phyloP scores from a whole-genome alignment of 1,284 basidiomycete genomes.

The Jaminaea rosea region DNA sequence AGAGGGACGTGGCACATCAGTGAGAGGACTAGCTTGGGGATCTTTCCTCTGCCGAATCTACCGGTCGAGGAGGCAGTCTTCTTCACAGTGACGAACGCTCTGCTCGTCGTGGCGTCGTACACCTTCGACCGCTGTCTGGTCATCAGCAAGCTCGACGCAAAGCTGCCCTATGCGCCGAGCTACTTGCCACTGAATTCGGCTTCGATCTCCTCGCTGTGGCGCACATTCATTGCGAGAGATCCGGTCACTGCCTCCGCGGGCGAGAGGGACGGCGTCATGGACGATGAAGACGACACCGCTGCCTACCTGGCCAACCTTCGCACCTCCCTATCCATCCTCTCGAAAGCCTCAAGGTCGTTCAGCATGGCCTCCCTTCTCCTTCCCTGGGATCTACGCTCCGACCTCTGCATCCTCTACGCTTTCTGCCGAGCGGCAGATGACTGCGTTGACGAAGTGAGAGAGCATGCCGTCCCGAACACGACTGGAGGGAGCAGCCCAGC shows the following conservation, averaged over 20 bases:
- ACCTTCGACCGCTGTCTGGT: slow-evolving; percentile 38
- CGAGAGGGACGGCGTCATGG: too few relatives aligned
- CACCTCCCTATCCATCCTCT: slow-evolving; percentile 1
- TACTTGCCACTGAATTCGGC: slow-evolving; percentile 17
- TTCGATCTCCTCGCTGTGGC: slow-evolving; percentile 23
- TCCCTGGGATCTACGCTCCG: slow-evolving; percentile 36
- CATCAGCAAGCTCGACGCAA: slow-evolving; percentile 14
- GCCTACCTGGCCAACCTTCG: neutral
- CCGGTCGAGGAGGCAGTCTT: slow-evolving; percentile 42
- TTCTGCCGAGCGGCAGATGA: slow-evolving; percentile 36
- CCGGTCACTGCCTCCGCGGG: too few relatives aligned
- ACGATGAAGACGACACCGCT: too few relatives aligned
- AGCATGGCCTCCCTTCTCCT: slow-evolving; percentile 26
- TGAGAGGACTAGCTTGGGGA: slow-evolving; percentile 26
- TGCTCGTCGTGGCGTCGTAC: slow-evolving; percentile 37
- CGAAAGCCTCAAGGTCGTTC: slow-evolving; percentile 31
- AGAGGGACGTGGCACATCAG: slow-evolving; percentile 41
- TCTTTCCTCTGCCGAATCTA: slow-evolving; percentile 34
- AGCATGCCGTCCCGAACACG: too few relatives aligned
- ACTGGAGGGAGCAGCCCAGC: too few relatives aligned
- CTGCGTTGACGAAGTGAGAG: slow-evolving; percentile 23
- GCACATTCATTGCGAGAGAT: slow-evolving; percentile 17
- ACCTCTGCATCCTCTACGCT: slow-evolving; percentile 34
- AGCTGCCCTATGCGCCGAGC: slow-evolving; percentile 24
- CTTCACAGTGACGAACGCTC: slow-evolving; percentile 40